Conservation (phyloP, 768 basidiomycete species). For the Mycena amicta region DNA sequence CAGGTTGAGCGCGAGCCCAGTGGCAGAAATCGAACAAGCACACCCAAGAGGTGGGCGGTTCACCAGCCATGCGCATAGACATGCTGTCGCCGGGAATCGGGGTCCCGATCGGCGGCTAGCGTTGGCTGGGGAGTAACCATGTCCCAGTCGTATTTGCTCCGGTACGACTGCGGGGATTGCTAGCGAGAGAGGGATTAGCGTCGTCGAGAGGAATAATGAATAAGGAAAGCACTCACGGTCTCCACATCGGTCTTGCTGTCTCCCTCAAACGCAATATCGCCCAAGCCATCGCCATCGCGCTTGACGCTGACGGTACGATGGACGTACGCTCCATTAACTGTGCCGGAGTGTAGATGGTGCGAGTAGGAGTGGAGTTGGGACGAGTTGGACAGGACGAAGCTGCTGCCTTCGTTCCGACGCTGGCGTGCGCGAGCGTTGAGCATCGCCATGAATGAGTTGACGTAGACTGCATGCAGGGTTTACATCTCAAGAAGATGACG, state of each 20-base stretch:
- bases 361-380: neutral
- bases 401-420: neutral
- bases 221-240: neutral
- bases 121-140: neutral
- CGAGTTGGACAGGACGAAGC: neutral
- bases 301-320: neutral
- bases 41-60: no score
- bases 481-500: no score
- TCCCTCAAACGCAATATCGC: neutral
- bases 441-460: constrained; percentile 43
- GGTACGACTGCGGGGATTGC: neutral
- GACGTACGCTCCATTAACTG: neutral
- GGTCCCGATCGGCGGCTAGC: neutral
- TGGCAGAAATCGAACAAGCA: no score
- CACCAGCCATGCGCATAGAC: no score
- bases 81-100: no score
- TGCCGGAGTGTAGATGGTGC: neutral
- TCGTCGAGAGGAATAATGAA: neutral
- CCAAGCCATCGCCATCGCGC: neutral
- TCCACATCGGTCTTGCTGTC: neutral
- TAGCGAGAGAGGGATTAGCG: neutral
- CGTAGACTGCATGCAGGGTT: constrained; percentile 39
- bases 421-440: constrained; percentile 20
- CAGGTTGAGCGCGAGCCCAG: no score
- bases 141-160: neutral